A percentile compares a stretch with the other conserved stretches of the same genome.
Conservation (phyloP, 768 basidiomycete species). For the Lactarius hatsudake region DNA sequence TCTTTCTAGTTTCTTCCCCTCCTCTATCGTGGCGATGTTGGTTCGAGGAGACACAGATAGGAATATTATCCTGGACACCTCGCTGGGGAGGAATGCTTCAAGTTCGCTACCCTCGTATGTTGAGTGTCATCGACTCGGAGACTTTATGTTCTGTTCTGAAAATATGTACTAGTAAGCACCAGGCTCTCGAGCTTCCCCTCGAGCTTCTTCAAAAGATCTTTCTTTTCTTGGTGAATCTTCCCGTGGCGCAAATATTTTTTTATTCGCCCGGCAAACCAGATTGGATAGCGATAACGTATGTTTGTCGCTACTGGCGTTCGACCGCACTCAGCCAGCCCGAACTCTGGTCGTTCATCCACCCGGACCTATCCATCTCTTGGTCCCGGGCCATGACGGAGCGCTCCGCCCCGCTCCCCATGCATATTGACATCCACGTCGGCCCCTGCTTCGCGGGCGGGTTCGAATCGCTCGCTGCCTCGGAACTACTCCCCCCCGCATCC, state of each 20-base stretch:
- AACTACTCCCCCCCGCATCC: constrained; percentile 15
- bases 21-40: background rate
- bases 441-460: background rate
- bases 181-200: constrained; percentile 2
- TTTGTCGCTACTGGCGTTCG: constrained; percentile 19
- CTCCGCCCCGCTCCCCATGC: constrained; percentile 15
- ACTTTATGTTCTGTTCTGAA: background rate
- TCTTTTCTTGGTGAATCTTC: background rate
- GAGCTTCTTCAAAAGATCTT: constrained; percentile 21
- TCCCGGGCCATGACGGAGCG: constrained; percentile 19
- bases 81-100: background rate
- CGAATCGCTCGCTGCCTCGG: constrained; percentile 14
- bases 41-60: background rate
- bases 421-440: constrained; percentile 9
- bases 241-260: no score
- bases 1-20: background rate
- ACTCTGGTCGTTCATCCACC: constrained; percentile 20
- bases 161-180: background rate
- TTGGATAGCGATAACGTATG: constrained; percentile 12
- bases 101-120: background rate
- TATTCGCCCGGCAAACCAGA: background rate
- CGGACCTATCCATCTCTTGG: constrained; percentile 10
- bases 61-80: background rate
- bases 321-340: constrained; percentile 18
- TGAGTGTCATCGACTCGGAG: background rate